phyloP scores from a whole-genome alignment of 2,329 filamentous ascomycete species.

The Diaporthe longicolla region DNA sequence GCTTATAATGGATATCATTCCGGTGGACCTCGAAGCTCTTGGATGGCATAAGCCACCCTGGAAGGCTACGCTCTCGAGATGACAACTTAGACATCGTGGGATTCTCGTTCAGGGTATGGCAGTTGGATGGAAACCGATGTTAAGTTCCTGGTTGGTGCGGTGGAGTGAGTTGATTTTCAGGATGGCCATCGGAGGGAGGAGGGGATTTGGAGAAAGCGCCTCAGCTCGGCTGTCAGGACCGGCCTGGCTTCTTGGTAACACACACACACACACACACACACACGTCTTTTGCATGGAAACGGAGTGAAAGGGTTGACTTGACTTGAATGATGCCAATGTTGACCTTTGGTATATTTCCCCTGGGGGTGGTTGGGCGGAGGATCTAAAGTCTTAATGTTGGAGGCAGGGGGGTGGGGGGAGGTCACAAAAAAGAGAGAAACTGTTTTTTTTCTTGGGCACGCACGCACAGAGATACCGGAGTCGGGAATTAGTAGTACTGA shows the following conservation, averaged over 20 bases:
- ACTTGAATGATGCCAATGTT: slow-evolving; percentile 26
- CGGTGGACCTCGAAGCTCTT: neutral
- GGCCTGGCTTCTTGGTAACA: neutral
- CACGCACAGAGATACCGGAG: slow-evolving; percentile 17
- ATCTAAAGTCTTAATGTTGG: slow-evolving; percentile 9
- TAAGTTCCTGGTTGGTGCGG: neutral
- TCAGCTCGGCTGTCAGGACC: neutral
- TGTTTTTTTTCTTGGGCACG: neutral
- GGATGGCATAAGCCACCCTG: neutral
- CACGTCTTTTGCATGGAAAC: slow-evolving; percentile 29
- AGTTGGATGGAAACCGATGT: neutral
- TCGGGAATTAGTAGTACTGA: neutral
- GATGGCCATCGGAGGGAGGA: neutral
- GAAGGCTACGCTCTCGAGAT: neutral
- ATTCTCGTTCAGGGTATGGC: neutral
- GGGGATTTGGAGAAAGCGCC: slow-evolving; percentile 1
- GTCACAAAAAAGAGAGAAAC: neutral
- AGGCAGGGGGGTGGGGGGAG: neutral
- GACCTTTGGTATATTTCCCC: slow-evolving; percentile 12
- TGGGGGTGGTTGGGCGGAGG: neutral
- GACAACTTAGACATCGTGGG: neutral
- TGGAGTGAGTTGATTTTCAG: neutral
- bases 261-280: neutral
- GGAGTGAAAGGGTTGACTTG: slow-evolving; percentile 17
- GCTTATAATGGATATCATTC: slow-evolving; percentile 29